Evolutionary conservation across 768 basidiomycete species (phyloP), one percentile per base, ranked within the genome.

Genomic region (Boletus bicolor): DNA sequence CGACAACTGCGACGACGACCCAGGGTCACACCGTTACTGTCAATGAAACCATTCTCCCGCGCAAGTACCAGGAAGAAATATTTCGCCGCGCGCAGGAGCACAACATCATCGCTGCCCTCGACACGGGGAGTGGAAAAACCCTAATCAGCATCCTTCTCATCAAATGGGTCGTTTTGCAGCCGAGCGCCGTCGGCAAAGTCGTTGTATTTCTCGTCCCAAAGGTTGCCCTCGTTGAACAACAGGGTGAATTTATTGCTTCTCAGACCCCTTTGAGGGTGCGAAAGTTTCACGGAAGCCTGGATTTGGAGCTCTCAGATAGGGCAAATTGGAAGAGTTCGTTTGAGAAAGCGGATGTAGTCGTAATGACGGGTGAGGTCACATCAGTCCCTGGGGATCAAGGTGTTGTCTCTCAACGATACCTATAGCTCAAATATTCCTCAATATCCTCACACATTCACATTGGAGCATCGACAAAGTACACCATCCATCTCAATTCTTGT

Each of bases 161-260:
- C 64, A 86, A 86, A 73, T 91, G 86, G 86, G 78, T 88, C 53
- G 76, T 82, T 19, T 64, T 80, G 0, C 80, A 80, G 56, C 75
- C 81, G 19, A 62, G 68, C 15, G 76, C 79, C 2, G 61, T 72
- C 41, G 79, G 77, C 51, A 90, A 89, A 69, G 79, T 82, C 45
- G 78, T 86, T 59, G 79, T 93, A 10, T 94, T 94, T 65, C 78
- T 95, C 35, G 91, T 91, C 3, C 93, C 93, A 0, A 87, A 87
- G 61, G 91, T 93, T 4, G 79, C 90, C 3, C 80, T 96, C 15
- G 93, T 94, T 21, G 82, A 88, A 59, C 93, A 95, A 66, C 91
- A 93, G 66, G 82, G 79, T 21, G 75, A 80, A 24, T 90, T 86
- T 60, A 80, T 93, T 52, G 65, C 77, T 12, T 74, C 79, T 57